phyloP scores from a whole-genome alignment of 78 protist species.

The Creolimax fragrantissima region DNA sequence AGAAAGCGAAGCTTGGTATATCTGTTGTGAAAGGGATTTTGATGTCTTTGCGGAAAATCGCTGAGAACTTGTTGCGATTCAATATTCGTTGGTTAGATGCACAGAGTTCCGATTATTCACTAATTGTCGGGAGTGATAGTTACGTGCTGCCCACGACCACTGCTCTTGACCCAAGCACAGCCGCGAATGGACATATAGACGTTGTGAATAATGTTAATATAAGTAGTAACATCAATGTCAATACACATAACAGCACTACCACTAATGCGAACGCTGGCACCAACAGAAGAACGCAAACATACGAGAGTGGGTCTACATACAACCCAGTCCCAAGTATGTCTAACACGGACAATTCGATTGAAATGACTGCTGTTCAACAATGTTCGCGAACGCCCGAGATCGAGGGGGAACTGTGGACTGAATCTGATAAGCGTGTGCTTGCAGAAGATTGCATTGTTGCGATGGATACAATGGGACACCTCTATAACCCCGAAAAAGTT shows the following conservation, averaged over 20 bases:
- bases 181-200: no score
- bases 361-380: no score
- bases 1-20: no score
- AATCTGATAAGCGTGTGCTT: background rate
- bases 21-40: background rate
- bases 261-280: no score
- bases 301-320: no score
- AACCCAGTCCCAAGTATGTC: no score
- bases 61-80: background rate
- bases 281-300: no score
- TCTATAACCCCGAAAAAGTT: background rate
- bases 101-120: background rate
- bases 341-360: no score
- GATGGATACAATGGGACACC: background rate
- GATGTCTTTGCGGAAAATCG: background rate
- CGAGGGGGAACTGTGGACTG: background rate
- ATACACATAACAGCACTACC: no score
- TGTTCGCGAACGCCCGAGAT: background rate
- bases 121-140: background rate
- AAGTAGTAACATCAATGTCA: no score
- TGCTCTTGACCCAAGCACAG: no score
- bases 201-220: no score
- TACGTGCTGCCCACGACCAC: background rate
- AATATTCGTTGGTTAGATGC: background rate
- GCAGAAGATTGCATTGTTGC: background rate